A percentile compares a stretch with the other conserved stretches of the same genome.
phyloP scores from a whole-genome alignment of 306 rosid species.

The Arachis stenosperma region DNA sequence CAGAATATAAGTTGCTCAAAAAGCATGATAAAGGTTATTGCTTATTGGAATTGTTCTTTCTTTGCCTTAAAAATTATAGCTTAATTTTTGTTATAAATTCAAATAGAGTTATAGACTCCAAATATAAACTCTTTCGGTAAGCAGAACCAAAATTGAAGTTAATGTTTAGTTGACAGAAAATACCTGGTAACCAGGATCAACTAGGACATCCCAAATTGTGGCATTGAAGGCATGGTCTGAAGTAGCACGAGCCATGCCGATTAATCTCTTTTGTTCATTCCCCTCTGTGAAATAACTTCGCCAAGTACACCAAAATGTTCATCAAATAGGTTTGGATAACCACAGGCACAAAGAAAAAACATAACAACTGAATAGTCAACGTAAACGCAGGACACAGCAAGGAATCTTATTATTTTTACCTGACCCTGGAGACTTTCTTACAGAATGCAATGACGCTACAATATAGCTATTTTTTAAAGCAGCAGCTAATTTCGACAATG shows the following conservation, averaged over 20 bases:
- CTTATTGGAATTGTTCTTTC: constrained; percentile 7
- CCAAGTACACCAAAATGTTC: constrained; percentile 96
- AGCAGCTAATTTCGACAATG: constrained; percentile 78
- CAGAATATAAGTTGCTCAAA: constrained; percentile 11
- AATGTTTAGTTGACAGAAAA: constrained; percentile 10
- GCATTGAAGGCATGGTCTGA: constrained; percentile 99
- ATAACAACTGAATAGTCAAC: constrained; percentile 26
- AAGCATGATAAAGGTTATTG: constrained; percentile 2
- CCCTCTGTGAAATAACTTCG: constrained; percentile 98
- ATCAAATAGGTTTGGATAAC: constrained; percentile 64
- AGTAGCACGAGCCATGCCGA: constrained; percentile 99
- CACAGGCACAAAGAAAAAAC: constrained; percentile 46
- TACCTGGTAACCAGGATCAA: constrained; percentile 95
- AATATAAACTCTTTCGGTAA: too few species aligned
- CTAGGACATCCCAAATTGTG: constrained; percentile 97
- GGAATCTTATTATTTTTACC: constrained; percentile 59
- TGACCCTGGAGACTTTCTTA: constrained; percentile 71
- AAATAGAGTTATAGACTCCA: background rate
- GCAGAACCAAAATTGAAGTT: too few species aligned
- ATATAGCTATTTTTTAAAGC: constrained; percentile 92
- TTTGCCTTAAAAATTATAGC: constrained; percentile 9
- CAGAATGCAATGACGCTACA: constrained; percentile 85
- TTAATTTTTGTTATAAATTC: constrained; percentile 11
- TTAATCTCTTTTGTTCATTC: constrained; percentile 70
- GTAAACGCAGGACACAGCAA: constrained; percentile 34